Base-by-base conservation (phyloP, 2,329 filamentous ascomycete genomes). In the Aspergillus phoenicis region DNA sequence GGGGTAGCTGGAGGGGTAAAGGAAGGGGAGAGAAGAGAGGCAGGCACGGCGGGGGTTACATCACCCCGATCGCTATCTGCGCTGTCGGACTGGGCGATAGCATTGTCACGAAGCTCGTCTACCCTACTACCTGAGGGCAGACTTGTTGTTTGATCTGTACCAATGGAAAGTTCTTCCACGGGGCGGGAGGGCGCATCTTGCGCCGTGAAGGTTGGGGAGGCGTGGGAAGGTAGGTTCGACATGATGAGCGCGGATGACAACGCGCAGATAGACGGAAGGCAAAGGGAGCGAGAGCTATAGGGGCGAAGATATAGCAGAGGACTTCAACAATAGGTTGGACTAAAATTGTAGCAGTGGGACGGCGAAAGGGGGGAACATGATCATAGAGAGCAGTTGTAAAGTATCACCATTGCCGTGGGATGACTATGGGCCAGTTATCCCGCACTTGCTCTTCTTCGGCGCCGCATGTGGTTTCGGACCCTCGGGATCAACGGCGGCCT, bases 221-320 rank as follows among this genome's bases (percentile, higher is more conserved):
- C 77, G 69, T 84, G 83, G 41, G 83, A 80, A n/a, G 85, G 84
- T 61, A 85, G 77, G 60, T 84, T 80, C 49, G 81, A 77, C 84
- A 86, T 85, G 65, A 68, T 71, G 68, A 64, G 62, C 26, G 26
- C n/a, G 54, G 63, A 59, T 24, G 61, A 49, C 30, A 48, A 62
- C 60, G 57, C 39, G 63, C 57, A 51, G 39, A 64, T 54, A 51
- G 45, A 64, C 52, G 57, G 52, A 59, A 39, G 48, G 43, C 38
- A 52, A 22, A 26, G 28, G 45, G 28, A 26, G 28, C 22, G 45
- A 26, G 33, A 55, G 38, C 33, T 30, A 4, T 22, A 8, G 10
- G 56, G 56, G 11, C 11, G 17, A 38, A 24, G 26, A n/a, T 11
- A 33, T 17, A 33, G 26, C 8, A n/a, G 17, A 20, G 11, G 10